phyloP scores from a whole-genome alignment of 345 rosid genomes.

The Alliaria petiolata region DNA sequence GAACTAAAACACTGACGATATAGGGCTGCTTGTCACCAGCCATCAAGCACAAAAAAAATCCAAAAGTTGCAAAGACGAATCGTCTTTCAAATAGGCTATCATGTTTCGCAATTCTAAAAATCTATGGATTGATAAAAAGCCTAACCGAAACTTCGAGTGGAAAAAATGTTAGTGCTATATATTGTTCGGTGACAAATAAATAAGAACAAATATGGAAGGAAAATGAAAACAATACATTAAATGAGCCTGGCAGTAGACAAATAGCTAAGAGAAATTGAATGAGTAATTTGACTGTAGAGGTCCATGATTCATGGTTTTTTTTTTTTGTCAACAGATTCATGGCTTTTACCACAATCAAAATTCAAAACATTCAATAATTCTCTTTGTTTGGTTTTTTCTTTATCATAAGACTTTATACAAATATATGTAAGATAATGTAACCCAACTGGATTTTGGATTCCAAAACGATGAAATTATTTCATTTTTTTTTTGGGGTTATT shows the following conservation, averaged over 20 bases:
- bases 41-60: not conserved
- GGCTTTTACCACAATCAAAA: slow-evolving; percentile 31
- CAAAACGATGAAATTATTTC: not conserved
- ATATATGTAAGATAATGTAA: slow-evolving; percentile 14
- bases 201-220: not conserved
- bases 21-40: not conserved
- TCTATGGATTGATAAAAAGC: not conserved
- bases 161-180: not conserved
- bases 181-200: not conserved
- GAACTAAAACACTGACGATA: not conserved
- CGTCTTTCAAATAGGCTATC: not conserved
- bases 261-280: slow-evolving; percentile 29
- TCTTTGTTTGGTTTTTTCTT: not conserved
- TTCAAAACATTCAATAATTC: slow-evolving; percentile 25
- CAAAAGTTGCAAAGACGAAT: too few relatives aligned
- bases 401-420: not conserved
- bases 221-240: not conserved
- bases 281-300: slow-evolving; percentile 16
- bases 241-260: slow-evolving; percentile 21
- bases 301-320: slow-evolving; percentile 35
- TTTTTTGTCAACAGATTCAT: too few relatives aligned
- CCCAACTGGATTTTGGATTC: slow-evolving; percentile 21
- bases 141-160: not conserved
- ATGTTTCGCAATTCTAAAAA: not conserved
- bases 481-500: not conserved